Evolutionary conservation across 129 eudicot genomes (phyloP), one percentile per base, ranked within the genome.

Genomic region (Tagetes erecta): DNA sequence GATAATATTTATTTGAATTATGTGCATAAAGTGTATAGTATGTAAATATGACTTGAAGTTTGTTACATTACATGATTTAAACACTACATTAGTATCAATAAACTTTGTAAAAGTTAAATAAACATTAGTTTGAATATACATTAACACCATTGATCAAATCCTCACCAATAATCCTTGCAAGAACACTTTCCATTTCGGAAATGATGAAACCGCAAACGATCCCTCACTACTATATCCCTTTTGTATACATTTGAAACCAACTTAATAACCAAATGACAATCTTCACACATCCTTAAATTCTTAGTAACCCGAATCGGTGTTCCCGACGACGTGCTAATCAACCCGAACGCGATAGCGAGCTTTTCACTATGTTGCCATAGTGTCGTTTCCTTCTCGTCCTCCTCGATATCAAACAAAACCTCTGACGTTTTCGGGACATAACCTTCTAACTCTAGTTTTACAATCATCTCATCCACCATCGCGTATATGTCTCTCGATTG

Each of bases 151-250:
- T 10, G 3, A 47, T 47, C 52, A 47, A 2, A 9, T 70, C 31
- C 47, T 78, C 60, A 88, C 94, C 94, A 88, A 52, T 80, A 83
- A 82, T 88, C 94, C 42, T 69, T 83, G 56, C 94, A 88, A 57
- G 90, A 85, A 79, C 94, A 88, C 47, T 73, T 70, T 67, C 90
- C 94, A 71, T 88, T 78, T 72, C 72, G 68, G 36, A 88, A 88
- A 83, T 83, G 88, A 75, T 88, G 94, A 81, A 73, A 88, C 5
- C 94, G 69, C 3, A 57, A 68, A 38, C 89, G 87, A 78, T 88
- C 90, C 44, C 90, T 83, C 52, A 85, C 88, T 8, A 88, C 78
- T 8, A 88, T 76, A 57, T 88, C 88, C 78, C 90, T 70, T 7
- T 83, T 59, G 20, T 85, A 88, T 3, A 85, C 80, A n/a, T 69